Conservation (phyloP, 2,329 filamentous ascomycete genomes). For the Exophiala xenobiotica region DNA sequence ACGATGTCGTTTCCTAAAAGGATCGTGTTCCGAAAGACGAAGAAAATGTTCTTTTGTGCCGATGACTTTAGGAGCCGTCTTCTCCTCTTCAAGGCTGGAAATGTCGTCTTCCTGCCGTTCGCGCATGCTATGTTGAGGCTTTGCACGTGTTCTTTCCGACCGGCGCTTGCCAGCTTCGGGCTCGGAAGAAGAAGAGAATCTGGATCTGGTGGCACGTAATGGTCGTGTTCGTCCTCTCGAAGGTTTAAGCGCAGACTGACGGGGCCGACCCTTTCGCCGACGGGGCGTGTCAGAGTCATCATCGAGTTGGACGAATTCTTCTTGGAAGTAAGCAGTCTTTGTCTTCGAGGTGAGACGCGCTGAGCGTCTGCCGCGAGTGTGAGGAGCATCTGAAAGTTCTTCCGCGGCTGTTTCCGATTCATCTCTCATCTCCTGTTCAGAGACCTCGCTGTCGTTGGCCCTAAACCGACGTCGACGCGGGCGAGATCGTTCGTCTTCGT, state of each 20-base stretch:
- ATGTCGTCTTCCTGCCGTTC: constrained; percentile 53
- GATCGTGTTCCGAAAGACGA: constrained; percentile 57
- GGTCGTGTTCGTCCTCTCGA: constrained; percentile 3
- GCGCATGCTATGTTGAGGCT: constrained; percentile 42
- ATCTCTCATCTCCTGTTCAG: constrained; percentile 1
- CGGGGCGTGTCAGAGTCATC: constrained; percentile 17
- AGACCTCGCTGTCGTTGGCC: constrained; percentile 2
- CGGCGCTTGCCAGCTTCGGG: constrained; percentile 29
- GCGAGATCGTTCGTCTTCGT: constrained; percentile 10
- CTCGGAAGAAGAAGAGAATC: constrained; percentile 13
- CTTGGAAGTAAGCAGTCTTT: constrained; percentile 7
- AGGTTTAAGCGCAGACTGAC: constrained; percentile 10
- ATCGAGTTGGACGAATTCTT: constrained; percentile 16
- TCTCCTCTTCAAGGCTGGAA: constrained; percentile 38
- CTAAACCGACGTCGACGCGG: constrained; percentile 7
- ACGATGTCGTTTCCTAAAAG: constrained; percentile 70
- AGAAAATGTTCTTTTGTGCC: constrained; percentile 72
- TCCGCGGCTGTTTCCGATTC: constrained; percentile 12
- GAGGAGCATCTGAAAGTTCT: constrained; percentile 13
- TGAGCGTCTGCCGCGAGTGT: constrained; percentile 13
- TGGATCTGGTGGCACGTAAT: neutral
- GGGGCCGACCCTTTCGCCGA: constrained; percentile 20
- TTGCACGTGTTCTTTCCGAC: constrained; percentile 36
- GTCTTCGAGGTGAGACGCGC: constrained; percentile 16
- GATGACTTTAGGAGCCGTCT: constrained; percentile 56